phyloP scores from a whole-genome alignment of 306 rosid genomes.

The Pterocarpus macrocarpus region DNA sequence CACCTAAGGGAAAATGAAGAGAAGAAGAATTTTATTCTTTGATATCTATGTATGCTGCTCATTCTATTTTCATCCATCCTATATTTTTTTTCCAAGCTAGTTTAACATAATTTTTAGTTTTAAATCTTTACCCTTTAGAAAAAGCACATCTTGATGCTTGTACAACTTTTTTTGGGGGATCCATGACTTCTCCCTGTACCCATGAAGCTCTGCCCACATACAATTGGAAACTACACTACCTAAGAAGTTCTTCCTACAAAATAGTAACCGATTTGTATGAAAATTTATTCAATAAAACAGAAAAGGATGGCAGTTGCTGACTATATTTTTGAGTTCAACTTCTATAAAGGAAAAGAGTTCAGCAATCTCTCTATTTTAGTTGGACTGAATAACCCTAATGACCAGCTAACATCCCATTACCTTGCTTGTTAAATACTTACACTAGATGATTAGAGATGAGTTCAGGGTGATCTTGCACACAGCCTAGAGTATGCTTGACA shows the following conservation, averaged over 20 bases:
- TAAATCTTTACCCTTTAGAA: not conserved
- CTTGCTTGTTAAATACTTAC: not conserved
- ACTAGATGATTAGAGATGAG: not conserved
- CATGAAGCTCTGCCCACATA: not conserved
- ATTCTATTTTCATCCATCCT: conserved; percentile 3
- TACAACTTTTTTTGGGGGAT: not conserved
- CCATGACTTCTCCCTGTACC: not conserved
- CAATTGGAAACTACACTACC: not conserved
- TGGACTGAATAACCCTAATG: not conserved
- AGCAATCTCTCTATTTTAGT: too few relatives aligned
- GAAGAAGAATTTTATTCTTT: not conserved
- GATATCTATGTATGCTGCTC: not conserved
- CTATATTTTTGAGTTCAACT: too few relatives aligned
- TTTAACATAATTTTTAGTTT: not conserved
- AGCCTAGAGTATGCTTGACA: not conserved
- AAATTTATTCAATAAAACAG: too few relatives aligned
- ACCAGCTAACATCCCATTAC: not conserved
- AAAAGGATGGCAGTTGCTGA: too few relatives aligned
- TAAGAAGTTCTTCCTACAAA: not conserved
- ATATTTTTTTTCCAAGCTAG: not conserved
- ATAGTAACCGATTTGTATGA: not conserved
- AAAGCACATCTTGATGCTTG: not conserved
- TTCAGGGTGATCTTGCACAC: not conserved
- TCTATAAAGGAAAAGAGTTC: too few relatives aligned
- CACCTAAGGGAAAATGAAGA: not conserved